A percentile compares a stretch with the other conserved stretches of the same genome.
Evolutionary conservation across 805 yeast genomes (phyloP).

Genomic region (Maudiozyma barnettii): DNA sequence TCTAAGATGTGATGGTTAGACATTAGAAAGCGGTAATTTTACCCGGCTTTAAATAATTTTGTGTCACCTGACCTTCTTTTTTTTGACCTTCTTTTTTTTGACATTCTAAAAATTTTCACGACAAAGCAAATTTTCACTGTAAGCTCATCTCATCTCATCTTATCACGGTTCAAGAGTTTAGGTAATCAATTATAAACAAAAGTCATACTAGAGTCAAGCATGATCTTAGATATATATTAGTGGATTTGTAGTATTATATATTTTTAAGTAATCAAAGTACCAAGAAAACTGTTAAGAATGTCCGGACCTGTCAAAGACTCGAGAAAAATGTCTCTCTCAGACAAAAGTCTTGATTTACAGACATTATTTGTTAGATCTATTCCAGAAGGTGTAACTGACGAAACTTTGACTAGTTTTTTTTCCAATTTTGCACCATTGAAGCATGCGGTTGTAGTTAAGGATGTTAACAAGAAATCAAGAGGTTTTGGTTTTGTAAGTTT

Average conservation of each 20-base stretch:
- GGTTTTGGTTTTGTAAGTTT: conserved; percentile 97
- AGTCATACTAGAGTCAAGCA: too few relatives aligned
- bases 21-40: not conserved
- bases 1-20: conserved; percentile 9
- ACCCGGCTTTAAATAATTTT: not conserved
- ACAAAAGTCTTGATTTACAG: conserved; percentile 31
- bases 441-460: conserved; percentile 87
- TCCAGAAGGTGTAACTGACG: conserved; percentile 73
- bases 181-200: too few relatives aligned
- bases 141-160: conserved; percentile 18
- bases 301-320: conserved; percentile 1
- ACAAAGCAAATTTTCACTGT: not conserved
- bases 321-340: not conserved
- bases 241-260: not conserved
- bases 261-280: not conserved
- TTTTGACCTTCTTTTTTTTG: not conserved
- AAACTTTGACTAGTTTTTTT: conserved; percentile 72
- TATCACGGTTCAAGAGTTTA: not conserved
- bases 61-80: not conserved
- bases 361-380: conserved; percentile 81
- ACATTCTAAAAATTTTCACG: conserved; percentile 18
- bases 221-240: not conserved
- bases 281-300: not conserved
- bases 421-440: conserved; percentile 90
- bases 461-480: conserved; percentile 63